Evolutionary conservation across 2,329 filamentous ascomycete species (phyloP), one percentile per base, ranked within the genome.

Genomic region (Periconia sp.): DNA sequence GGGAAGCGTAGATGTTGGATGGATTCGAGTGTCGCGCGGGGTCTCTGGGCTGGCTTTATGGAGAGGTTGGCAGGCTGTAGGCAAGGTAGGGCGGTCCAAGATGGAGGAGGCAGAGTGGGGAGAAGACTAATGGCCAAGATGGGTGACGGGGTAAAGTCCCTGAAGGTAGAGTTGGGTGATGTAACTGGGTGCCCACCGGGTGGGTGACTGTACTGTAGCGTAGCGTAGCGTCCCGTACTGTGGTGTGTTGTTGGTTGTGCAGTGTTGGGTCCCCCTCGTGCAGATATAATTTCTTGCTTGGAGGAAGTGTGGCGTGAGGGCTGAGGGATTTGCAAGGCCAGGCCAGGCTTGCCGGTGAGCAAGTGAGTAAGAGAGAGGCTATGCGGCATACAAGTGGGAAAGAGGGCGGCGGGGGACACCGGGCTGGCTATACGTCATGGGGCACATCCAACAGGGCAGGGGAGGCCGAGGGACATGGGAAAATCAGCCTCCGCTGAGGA

Each of bases 21-120:
- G 51, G 51, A 42, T 55, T 55, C 7, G 51, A 33, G 23, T 35
- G 44, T 47, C 30, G 50, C 35, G 63, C 61, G 52, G 55, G 62
- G 60, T 50, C 55, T 47, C 45, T 57, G 54, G 50, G 55, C 58
- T 45, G 47, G 52, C 37, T 47, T 57, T 66, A 66, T 66, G 27
- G 11, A 37, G 13, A 37, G 33, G 33, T 62, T 62, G 61, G 56
- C 43, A 55, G 27, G 17, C 23, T 49, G 45, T 41, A 55, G 45
- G 49, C 54, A 52, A 51, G 48, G 46, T 14, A 49, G 45, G 41
- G 47, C 54, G 49, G 60, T 48, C 51, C 14, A n/a, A 17, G 43
- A 13, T 31, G 20, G 59, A 54, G 60, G 63, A 37, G 13, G 33
- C 33, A 19, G 41, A 42, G 41, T 18, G 41, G 41, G 14, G 5